These are phyloP conservation scores for Psilocybe tampanensis DNA, from an alignment of 768 basidiomycete species.

Conservation along the genomic window DNA sequence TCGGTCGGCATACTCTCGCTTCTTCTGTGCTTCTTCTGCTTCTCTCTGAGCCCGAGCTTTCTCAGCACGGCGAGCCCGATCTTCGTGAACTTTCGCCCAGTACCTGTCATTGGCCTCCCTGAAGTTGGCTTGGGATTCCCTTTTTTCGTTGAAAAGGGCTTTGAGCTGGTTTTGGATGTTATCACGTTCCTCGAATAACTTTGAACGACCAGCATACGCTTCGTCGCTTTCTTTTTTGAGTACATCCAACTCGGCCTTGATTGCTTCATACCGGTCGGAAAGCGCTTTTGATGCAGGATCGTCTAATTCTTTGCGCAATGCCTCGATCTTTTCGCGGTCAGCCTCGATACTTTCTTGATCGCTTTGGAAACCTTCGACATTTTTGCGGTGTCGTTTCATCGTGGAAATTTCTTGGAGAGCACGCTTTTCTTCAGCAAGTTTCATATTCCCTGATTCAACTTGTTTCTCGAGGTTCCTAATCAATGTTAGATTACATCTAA, in stretches of 20 bases:
- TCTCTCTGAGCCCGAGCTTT: constrained; percentile 72
- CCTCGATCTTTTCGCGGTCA: constrained; percentile 74
- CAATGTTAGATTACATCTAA: constrained; percentile 10
- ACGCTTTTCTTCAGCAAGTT: constrained; percentile 93
- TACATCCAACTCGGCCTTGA: constrained; percentile 84
- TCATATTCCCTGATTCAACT: constrained; percentile 90
- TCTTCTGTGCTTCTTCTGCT: constrained; percentile 78
- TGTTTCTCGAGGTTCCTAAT: constrained; percentile 81
- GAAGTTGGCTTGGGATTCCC: constrained; percentile 69
- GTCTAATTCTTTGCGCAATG: constrained; percentile 80
- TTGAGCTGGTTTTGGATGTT: constrained; percentile 69
- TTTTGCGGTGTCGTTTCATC: constrained; percentile 68
- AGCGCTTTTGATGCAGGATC: constrained; percentile 87
- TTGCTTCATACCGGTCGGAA: constrained; percentile 77
- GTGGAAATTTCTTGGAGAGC: constrained; percentile 88
- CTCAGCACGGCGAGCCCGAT: constrained; percentile 83
- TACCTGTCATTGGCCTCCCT: constrained; percentile 84
- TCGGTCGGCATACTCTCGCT: constrained; percentile 74
- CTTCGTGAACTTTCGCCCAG: constrained; percentile 86
- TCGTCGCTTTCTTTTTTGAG: constrained; percentile 88
- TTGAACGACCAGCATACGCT: constrained; percentile 75
- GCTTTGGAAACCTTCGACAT: constrained; percentile 79
- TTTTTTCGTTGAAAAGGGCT: constrained; percentile 72
- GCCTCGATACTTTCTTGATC: constrained; percentile 82
- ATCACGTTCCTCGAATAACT: constrained; percentile 88